Percentiles rank a stretch among this genome's conserved stretches.
Evolutionary conservation across 2,329 filamentous ascomycete species (phyloP).

Genomic region (Stachybotrys chartarum): DNA sequence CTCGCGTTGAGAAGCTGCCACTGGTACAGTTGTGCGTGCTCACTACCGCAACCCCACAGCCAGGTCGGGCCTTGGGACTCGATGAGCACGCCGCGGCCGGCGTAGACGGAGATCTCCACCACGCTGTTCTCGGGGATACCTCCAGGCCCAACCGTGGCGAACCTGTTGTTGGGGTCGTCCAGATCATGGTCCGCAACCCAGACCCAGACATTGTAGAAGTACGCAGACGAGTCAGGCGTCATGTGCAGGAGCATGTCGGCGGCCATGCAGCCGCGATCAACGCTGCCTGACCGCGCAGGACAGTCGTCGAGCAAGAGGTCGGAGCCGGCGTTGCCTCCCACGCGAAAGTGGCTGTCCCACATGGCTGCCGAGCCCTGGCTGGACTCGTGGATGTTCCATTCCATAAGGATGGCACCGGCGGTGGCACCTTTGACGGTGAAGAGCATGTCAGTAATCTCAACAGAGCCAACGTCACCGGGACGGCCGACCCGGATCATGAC

Average conservation of each 20-base stretch:
- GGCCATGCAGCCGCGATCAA: conserved; percentile 50
- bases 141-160: conserved; percentile 42
- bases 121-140: conserved; percentile 1
- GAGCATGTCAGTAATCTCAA: conserved; percentile 64
- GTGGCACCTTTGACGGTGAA: conserved; percentile 59
- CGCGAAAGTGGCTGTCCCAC: conserved; percentile 50
- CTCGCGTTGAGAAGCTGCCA: conserved; percentile 40
- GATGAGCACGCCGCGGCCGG: conserved; percentile 23
- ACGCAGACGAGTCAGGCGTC: conserved; percentile 35
- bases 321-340: conserved; percentile 67
- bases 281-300: conserved; percentile 36
- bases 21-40: conserved; percentile 41
- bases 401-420: conserved; percentile 61
- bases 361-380: conserved; percentile 43
- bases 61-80: conserved; percentile 22
- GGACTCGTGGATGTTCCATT: conserved; percentile 42
- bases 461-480: conserved; percentile 50
- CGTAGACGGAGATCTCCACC: conserved; percentile 23
- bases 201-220: conserved; percentile 50
- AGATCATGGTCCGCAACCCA: conserved; percentile 58
- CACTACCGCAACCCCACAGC: conserved; percentile 34
- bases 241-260: conserved; percentile 47
- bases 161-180: not conserved
- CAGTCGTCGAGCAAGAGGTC: conserved; percentile 56
- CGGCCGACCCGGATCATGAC: conserved; percentile 61